Evolutionary conservation across 176 grass and related monocot species (phyloP).

Genomic region (Zoysia japonica): DNA sequence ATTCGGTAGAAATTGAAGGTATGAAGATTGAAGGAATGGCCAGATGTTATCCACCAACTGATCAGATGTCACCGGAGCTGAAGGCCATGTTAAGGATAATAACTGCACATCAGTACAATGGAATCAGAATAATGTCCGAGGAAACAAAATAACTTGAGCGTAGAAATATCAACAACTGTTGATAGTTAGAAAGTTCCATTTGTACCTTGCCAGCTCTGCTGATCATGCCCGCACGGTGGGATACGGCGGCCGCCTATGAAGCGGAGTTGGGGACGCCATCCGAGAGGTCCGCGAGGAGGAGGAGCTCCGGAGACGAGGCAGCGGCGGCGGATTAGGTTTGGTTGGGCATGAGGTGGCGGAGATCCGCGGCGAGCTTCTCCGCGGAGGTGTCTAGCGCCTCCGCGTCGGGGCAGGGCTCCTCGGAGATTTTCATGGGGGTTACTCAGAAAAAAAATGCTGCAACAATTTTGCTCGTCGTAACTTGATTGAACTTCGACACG

Average conservation of each 20-base stretch:
- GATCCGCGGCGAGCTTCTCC: constrained; percentile 46
- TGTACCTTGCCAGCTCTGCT: constrained; percentile 50
- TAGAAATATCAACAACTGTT: constrained; percentile 20
- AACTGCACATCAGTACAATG: constrained; percentile 48
- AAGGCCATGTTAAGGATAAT: constrained; percentile 53
- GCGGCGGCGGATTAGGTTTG: constrained; percentile 39
- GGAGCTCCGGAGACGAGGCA: constrained; percentile 56
- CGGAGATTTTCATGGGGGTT: constrained; percentile 84
- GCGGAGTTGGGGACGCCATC: constrained; percentile 50
- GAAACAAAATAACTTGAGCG: constrained; percentile 28
- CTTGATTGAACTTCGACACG: no score
- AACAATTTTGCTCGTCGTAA: no score
- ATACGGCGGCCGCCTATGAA: constrained; percentile 64
- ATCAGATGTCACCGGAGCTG: constrained; percentile 40
- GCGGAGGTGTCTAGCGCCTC: constrained; percentile 51
- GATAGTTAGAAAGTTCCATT: constrained; percentile 32
- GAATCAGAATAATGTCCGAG: constrained; percentile 35
- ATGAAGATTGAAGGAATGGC: constrained; percentile 69
- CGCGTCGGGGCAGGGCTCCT: constrained; percentile 72
- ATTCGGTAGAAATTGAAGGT: constrained; percentile 67
- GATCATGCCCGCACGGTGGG: constrained; percentile 64
- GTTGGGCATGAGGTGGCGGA: constrained; percentile 52
- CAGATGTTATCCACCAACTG: constrained; percentile 43
- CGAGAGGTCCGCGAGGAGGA: constrained; percentile 54
- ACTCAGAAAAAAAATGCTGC: neutral